Conservation (phyloP, 441 rosid genomes). For the Cnidoscolus chayamansa region DNA sequence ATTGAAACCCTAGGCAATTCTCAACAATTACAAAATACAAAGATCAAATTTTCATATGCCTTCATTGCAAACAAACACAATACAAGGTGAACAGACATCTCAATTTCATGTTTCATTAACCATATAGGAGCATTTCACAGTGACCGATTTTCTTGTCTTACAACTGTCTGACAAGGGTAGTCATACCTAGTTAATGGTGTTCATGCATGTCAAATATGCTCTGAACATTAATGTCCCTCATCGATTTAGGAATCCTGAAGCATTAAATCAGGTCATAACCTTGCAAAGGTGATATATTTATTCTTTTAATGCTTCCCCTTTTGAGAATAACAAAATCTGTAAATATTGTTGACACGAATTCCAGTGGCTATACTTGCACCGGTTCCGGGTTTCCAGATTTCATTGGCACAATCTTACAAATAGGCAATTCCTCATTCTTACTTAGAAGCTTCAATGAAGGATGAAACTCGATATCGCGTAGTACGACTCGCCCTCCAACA, state of each 20-base stretch:
- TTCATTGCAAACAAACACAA: neutral
- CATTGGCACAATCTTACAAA: slow-evolving; percentile 65
- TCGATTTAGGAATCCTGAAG: neutral
- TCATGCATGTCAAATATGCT: neutral
- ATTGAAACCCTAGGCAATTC: no score
- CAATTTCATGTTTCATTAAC: neutral
- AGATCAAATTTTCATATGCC: no score
- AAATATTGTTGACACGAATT: slow-evolving; percentile 10
- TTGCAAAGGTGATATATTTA: slow-evolving; percentile 9
- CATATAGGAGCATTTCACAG: neutral
- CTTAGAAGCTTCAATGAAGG: slow-evolving; percentile 70
- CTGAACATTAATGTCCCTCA: neutral
- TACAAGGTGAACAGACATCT: neutral
- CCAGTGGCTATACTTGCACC: slow-evolving; percentile 25
- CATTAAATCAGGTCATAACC: slow-evolving; percentile 7
- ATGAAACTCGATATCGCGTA: slow-evolving; percentile 61
- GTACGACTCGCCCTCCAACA: slow-evolving; percentile 58
- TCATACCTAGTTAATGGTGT: slow-evolving; percentile 11
- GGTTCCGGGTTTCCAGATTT: slow-evolving; percentile 36
- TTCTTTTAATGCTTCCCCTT: slow-evolving; percentile 16
- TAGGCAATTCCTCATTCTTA: slow-evolving; percentile 61
- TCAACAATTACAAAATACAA: no score
- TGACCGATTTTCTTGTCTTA: slow-evolving; percentile 3
- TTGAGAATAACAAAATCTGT: neutral
- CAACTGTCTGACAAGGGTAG: neutral